Conservation (phyloP, 169 alveolate genomes). For the Cryptosporidium sp. region DNA sequence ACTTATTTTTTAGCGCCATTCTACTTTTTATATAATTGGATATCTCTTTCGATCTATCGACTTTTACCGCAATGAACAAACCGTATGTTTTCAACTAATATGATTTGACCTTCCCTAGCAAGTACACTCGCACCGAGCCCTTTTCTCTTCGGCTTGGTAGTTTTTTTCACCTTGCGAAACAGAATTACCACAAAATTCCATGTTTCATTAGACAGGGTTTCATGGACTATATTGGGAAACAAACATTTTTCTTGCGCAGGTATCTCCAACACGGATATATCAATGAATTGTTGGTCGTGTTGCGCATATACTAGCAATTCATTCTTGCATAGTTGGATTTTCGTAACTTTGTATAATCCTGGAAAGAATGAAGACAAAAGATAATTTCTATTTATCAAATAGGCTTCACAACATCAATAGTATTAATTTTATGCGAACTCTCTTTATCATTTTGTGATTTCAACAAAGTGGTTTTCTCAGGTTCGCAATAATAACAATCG, state of each 20-base stretch:
- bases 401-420: background rate
- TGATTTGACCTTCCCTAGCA: slow-evolving; percentile 88
- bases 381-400: too few species aligned
- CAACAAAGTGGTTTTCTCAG: slow-evolving; percentile 51
- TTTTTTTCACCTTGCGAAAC: slow-evolving; percentile 54
- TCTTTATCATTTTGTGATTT: slow-evolving; percentile 37
- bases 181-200: slow-evolving; percentile 25
- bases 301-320: slow-evolving; percentile 28
- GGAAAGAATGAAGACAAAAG: slow-evolving; percentile 43
- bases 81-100: too few species aligned
- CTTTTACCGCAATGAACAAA: background rate
- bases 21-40: background rate
- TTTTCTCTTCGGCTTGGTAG: background rate
- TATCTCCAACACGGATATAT: slow-evolving; percentile 60
- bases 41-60: background rate
- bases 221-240: slow-evolving; percentile 19
- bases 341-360: background rate
- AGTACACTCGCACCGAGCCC: slow-evolving; percentile 80
- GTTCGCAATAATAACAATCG: slow-evolving; percentile 47
- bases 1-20: background rate
- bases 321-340: slow-evolving; percentile 49
- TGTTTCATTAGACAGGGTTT: background rate
- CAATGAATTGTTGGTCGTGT: slow-evolving; percentile 43
- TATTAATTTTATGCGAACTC: slow-evolving; percentile 45
- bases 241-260: slow-evolving; percentile 34